These are phyloP conservation scores for Talinum fruticosum DNA, from an alignment of 148 eudicot species.

Conservation along the genomic window DNA sequence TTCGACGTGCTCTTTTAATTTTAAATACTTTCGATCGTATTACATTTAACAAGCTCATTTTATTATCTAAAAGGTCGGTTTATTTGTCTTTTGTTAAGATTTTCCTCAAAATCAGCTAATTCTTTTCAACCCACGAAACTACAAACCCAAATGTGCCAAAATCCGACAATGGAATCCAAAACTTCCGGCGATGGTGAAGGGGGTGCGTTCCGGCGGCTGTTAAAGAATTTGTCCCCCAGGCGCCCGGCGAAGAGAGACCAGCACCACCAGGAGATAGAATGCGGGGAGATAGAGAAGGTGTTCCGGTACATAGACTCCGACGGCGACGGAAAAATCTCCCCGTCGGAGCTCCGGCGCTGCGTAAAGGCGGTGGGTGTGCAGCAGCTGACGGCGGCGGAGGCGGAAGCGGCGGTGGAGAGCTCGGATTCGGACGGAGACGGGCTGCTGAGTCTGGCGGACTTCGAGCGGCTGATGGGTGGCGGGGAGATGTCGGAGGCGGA, in stretches of 20 bases:
- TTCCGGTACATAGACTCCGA: slow-evolving; percentile 35
- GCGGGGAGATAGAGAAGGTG: slow-evolving; percentile 20
- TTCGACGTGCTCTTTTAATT: too few species aligned
- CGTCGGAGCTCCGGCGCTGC: slow-evolving; percentile 30
- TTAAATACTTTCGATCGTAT: too few species aligned
- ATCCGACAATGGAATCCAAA: background rate
- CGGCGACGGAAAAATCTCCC: slow-evolving; percentile 40
- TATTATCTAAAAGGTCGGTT: too few species aligned
- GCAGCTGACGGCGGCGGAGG: slow-evolving; percentile 38
- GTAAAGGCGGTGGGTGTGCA: slow-evolving; percentile 27
- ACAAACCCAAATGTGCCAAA: background rate
- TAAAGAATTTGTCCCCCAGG: background rate
- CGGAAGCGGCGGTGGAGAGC: slow-evolving; percentile 35
- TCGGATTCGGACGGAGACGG: slow-evolving; percentile 49
- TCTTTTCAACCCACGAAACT: background rate
- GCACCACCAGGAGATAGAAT: background rate
- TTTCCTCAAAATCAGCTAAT: too few species aligned
- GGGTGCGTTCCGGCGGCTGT: background rate
- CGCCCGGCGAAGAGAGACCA: background rate
- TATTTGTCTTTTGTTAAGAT: too few species aligned
- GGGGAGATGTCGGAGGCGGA: slow-evolving; percentile 30
- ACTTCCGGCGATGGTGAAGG: background rate
- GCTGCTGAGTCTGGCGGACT: slow-evolving; percentile 30
- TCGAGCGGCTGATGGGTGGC: slow-evolving; percentile 26
- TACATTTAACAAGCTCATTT: too few species aligned